Percentiles rank a stretch among this genome's conserved stretches.
phyloP scores from a whole-genome alignment of 345 rosid genomes.

The Brassica napus region DNA sequence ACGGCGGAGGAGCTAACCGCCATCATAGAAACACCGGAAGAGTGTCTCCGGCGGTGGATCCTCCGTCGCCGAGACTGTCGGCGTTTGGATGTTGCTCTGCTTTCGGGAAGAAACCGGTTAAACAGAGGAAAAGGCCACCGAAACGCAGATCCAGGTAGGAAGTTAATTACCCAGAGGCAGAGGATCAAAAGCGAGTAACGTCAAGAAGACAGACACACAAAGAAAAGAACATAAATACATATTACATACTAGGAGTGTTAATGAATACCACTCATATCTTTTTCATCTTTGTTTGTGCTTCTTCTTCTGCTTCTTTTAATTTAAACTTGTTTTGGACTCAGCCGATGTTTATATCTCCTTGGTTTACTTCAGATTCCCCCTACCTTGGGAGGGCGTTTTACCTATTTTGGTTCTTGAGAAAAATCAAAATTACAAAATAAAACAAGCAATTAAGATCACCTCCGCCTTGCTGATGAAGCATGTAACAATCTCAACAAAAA shows the following conservation, averaged over 20 bases:
- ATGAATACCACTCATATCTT: conserved; percentile 3
- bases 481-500: background rate
- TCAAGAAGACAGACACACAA: background rate
- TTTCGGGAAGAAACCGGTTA: conserved; percentile 46
- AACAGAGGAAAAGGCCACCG: conserved; percentile 42
- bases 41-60: conserved; percentile 80
- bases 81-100: conserved; percentile 81
- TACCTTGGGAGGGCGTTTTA: background rate
- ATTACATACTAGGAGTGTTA: background rate
- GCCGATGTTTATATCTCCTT: conserved; percentile 23
- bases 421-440: background rate
- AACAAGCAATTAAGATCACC: background rate
- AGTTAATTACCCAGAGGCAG: background rate
- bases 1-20: conserved; percentile 46
- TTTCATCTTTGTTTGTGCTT: conserved; percentile 15
- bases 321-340: background rate
- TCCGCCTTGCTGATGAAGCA: too few species aligned
- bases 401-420: background rate
- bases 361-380: background rate
- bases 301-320: background rate
- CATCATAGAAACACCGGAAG: conserved; percentile 69
- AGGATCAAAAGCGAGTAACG: background rate
- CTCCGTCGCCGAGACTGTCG: conserved; percentile 87
- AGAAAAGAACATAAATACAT: background rate
- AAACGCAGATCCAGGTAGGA: conserved; percentile 63